Conservation (phyloP, 495 filamentous ascomycete genomes). For the Trichoderma asperelloides region DNA sequence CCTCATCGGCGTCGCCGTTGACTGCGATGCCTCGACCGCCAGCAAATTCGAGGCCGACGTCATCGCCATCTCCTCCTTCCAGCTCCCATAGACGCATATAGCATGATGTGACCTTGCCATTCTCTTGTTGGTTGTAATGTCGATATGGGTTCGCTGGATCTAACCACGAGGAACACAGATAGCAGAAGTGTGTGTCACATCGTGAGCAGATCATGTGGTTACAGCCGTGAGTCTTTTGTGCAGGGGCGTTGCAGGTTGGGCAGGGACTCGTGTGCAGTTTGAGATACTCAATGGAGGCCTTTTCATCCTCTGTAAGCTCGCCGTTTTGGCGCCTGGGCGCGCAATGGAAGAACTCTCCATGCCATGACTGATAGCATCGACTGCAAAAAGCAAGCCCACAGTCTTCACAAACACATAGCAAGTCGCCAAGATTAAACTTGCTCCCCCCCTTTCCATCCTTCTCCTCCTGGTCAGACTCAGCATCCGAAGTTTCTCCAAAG, state of each 20-base stretch:
- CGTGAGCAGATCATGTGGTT: constrained; percentile 96
- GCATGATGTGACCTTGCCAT: constrained; percentile 49
- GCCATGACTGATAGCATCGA: constrained; percentile 62
- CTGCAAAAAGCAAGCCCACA: constrained; percentile 89
- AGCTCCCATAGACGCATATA: constrained; percentile 86
- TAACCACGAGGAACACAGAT: constrained; percentile 87
- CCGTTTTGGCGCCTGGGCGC: constrained; percentile 49
- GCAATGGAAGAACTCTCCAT: constrained; percentile 65
- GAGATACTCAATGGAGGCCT: constrained; percentile 75
- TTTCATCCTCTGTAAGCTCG: constrained; percentile 72
- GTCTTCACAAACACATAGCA: constrained; percentile 74
- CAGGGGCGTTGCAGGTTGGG: constrained; percentile 79
- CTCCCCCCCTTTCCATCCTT: constrained; percentile 4
- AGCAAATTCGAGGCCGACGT: constrained; percentile 44
- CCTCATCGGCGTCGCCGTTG: not conserved
- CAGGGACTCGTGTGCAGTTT: constrained; percentile 72
- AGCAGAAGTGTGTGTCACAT: constrained; percentile 90
- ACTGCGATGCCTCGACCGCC: constrained; percentile 29
- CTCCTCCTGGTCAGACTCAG: constrained; percentile 34
- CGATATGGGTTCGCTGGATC: constrained; percentile 68
- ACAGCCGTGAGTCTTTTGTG: constrained; percentile 87
- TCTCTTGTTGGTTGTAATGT: constrained; percentile 64
- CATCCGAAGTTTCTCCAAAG: constrained; percentile 37
- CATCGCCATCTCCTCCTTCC: constrained; percentile 69
- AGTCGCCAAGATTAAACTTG: constrained; percentile 21